Evolutionary conservation across 306 rosid genomes (phyloP).

Genomic region (Casuarina glauca): DNA sequence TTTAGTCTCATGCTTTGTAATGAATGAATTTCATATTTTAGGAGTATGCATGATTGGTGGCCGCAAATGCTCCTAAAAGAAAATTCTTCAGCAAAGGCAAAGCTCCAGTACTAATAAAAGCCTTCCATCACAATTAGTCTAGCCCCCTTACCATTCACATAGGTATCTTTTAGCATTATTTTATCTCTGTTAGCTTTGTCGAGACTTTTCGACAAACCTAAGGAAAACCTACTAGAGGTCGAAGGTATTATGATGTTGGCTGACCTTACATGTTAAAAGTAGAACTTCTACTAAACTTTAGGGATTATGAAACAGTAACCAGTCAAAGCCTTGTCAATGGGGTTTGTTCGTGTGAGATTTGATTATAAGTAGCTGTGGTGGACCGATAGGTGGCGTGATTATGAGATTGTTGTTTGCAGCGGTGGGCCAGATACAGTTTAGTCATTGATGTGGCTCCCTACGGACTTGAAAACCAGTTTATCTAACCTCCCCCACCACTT

Average conservation of each 20-base stretch:
- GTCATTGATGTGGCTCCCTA: no score
- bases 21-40: neutral
- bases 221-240: neutral
- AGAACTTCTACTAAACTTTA: neutral
- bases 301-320: neutral
- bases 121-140: neutral
- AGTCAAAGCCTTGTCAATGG: neutral
- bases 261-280: neutral
- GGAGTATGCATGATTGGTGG: neutral
- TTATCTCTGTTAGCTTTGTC: neutral
- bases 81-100: neutral
- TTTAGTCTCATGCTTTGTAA: neutral
- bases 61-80: neutral
- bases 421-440: neutral
- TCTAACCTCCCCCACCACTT: no score
- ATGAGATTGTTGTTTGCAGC: neutral
- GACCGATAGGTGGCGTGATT: neutral
- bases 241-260: neutral
- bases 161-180: neutral
- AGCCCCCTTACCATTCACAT: neutral
- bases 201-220: neutral
- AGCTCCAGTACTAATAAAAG: neutral
- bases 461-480: no score
- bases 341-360: neutral
- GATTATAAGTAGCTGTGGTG: neutral